Conservation (phyloP, 2,329 filamentous ascomycete genomes). For the Penicillium sp. region DNA sequence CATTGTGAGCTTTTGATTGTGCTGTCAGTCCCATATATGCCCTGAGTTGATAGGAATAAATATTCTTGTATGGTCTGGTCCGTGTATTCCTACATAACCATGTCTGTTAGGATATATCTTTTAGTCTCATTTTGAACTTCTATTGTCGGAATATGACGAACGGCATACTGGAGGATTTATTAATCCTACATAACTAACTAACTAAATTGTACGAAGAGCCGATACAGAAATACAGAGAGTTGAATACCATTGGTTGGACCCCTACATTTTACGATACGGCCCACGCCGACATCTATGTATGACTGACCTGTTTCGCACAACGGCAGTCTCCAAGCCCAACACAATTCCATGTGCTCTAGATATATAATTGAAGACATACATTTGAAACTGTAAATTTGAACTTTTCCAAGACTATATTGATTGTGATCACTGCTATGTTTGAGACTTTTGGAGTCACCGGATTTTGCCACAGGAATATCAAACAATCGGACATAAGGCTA, state of each 20-base stretch:
- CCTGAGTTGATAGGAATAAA: neutral
- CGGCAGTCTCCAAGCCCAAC: neutral
- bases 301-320: neutral
- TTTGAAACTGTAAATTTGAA: neutral
- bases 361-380: neutral
- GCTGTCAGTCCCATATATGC: neutral
- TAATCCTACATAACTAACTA: too few species aligned
- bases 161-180: too few species aligned
- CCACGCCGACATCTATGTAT: too few species aligned
- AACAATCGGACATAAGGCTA: too few species aligned
- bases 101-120: neutral
- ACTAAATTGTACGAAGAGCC: too few species aligned
- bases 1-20: too few species aligned
- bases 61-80: neutral
- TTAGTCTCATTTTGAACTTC: neutral
- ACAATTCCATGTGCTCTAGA: neutral
- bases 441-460: too few species aligned
- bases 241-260: too few species aligned
- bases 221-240: too few species aligned
- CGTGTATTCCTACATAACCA: neutral
- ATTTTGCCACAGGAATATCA: neutral
- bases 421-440: neutral
- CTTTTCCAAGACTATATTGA: neutral
- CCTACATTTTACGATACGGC: too few species aligned
- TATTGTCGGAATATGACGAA: too few species aligned